Conservation (phyloP, 192 early-diverging fungal genomes). For the Coemansia sp. region DNA sequence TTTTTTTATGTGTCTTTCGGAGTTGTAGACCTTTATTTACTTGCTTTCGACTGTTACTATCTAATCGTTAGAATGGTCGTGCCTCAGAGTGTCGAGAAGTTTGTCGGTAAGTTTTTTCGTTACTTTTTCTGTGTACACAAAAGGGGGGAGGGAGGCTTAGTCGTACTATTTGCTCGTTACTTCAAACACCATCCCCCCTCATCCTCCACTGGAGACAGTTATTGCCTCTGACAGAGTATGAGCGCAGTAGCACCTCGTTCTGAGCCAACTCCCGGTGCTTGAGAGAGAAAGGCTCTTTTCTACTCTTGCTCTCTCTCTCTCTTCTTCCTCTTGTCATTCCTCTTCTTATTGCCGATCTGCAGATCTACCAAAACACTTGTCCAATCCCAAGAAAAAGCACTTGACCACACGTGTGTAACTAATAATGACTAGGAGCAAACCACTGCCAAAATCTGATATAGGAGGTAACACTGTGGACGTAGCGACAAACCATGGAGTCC, state of each 20-base stretch:
- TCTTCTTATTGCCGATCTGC: slow-evolving; percentile 3
- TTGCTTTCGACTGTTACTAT: not conserved
- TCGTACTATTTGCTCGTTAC: not conserved
- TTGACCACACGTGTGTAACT: not conserved
- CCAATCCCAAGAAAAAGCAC: not conserved
- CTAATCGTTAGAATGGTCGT: slow-evolving; percentile 28
- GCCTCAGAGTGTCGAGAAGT: slow-evolving; percentile 45
- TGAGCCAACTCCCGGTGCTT: not conserved
- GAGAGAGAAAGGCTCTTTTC: not conserved
- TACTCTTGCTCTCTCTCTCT: not conserved
- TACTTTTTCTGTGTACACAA: slow-evolving; percentile 1
- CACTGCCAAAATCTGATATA: slow-evolving; percentile 28
- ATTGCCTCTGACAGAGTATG: not conserved
- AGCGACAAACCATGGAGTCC: slow-evolving; percentile 66
- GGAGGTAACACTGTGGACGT: slow-evolving; percentile 71
- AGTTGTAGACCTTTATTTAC: not conserved
- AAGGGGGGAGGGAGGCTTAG: not conserved
- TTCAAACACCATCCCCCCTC: not conserved
- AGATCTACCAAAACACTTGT: not conserved
- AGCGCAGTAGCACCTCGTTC: slow-evolving; percentile 3
- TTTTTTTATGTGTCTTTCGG: not conserved
- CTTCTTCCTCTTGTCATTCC: not conserved
- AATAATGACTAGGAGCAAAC: not conserved
- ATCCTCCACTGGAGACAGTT: not conserved
- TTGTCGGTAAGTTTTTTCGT: slow-evolving; percentile 44